Evolutionary conservation across 768 basidiomycete genomes (phyloP).

Genomic region (Rhodotorula sphaerocarpa): DNA sequence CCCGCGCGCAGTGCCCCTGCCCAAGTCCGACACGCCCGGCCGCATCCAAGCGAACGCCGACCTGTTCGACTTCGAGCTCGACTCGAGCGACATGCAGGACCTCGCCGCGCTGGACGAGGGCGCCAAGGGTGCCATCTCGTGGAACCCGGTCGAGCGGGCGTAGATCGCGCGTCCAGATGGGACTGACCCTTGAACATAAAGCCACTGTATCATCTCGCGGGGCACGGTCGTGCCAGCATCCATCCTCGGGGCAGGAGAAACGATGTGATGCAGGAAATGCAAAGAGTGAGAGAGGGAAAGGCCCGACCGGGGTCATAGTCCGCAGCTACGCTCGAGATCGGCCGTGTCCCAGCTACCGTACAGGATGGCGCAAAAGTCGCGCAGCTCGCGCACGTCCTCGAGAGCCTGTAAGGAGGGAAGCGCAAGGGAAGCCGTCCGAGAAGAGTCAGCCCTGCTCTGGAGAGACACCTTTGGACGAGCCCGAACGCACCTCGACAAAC

Average conservation of each 20-base stretch:
- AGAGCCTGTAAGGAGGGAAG: conserved; percentile 50
- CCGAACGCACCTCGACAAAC: conserved; percentile 59
- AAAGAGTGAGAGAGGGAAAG: not conserved
- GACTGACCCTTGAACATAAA: too few species aligned
- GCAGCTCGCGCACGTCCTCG: conserved; percentile 57
- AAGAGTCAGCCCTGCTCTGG: not conserved
- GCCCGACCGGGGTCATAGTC: not conserved
- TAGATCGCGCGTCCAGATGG: not conserved
- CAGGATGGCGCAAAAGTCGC: conserved; percentile 62
- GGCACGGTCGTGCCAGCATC: too few species aligned
- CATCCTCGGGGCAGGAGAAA: too few species aligned
- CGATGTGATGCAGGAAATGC: not conserved
- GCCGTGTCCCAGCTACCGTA: conserved; percentile 58
- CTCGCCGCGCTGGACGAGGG: conserved; percentile 68
- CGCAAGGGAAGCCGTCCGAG: too few species aligned
- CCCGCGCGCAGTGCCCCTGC: conserved; percentile 54
- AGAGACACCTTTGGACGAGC: not conserved
- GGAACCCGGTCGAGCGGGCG: conserved; percentile 57
- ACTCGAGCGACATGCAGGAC: conserved; percentile 55
- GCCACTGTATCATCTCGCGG: too few species aligned
- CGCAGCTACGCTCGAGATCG: conserved; percentile 2
- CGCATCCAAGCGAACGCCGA: conserved; percentile 62
- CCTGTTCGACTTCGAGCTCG: conserved; percentile 67
- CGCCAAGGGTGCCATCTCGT: conserved; percentile 62
- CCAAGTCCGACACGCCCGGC: conserved; percentile 63